These are phyloP conservation scores for Alloascoidea africana DNA, from an alignment of 805 yeast species.

Conservation along the genomic window DNA sequence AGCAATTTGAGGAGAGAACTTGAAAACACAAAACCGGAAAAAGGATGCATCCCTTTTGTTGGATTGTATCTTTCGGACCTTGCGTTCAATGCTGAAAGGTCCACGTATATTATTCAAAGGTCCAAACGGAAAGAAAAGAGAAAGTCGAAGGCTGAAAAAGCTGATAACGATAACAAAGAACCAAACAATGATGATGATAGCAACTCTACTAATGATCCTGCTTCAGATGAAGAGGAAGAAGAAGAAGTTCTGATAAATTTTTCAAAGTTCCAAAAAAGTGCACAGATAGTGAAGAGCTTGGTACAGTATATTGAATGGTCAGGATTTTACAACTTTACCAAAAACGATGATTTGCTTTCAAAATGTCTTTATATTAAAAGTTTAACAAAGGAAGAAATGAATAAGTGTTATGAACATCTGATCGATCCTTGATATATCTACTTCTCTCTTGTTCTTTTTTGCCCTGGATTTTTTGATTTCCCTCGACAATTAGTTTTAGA, in stretches of 20 bases:
- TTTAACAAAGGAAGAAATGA: conserved; percentile 49
- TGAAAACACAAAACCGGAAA: conserved; percentile 39
- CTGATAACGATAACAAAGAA: conserved; percentile 11
- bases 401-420: conserved; percentile 13
- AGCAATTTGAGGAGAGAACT: conserved; percentile 47
- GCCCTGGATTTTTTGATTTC: no score
- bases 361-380: conserved; percentile 74
- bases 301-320: conserved; percentile 82
- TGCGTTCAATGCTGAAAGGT: conserved; percentile 54
- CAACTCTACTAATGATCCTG: not conserved
- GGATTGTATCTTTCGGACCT: conserved; percentile 78
- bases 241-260: conserved; percentile 46
- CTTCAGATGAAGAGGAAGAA: conserved; percentile 9
- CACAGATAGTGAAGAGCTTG: conserved; percentile 62
- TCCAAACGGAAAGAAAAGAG: conserved; percentile 18
- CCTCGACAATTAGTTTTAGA: no score
- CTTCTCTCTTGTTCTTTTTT: no score
- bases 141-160: conserved; percentile 16
- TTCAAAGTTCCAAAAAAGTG: conserved; percentile 60
- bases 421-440: conserved; percentile 3
- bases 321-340: conserved; percentile 38
- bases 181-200: not conserved
- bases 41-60: conserved; percentile 82
- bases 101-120: conserved; percentile 23
- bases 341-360: conserved; percentile 52